Base-by-base conservation (phyloP, 345 rosid species). In the Murraya koenigii region DNA sequence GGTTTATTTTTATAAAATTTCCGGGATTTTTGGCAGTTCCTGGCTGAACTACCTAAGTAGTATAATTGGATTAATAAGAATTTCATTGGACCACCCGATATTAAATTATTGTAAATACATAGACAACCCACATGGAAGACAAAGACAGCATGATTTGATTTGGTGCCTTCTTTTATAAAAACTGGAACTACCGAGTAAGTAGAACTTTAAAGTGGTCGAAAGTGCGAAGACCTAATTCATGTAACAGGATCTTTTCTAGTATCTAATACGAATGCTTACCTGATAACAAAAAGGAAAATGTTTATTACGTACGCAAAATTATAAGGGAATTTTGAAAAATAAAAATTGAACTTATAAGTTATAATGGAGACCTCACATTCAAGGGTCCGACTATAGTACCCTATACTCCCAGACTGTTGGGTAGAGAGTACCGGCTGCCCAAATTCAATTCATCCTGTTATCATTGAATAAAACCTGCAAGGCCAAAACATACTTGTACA, bases 121-220 rank as follows among this genome's bases (percentile, higher is more conserved):
- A 14, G 79, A 68, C 67, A 77, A 9, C 30, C 66, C 79, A 77
- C 79, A 68, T 68, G 79, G 79, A 58, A 77, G 67, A 68, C 74
- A 67, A 26, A 39, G 58, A 59, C 74, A 38, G 41, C 47, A 28
- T 59, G 67, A 77, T 59, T 68, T 25, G 67, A 39, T 67, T 36
- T 56, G 67, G 58, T 66, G 65, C 39, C 26, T 54, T 39, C 26
- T 56, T 35, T 55, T 38, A 32, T 32, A 7, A 52, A 49, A n/a
- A 22, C 5, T 35, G 3, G 33, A 13, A 39, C 8, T 8, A 39
- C 44, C 5, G 19, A 47, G 25, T 7, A 7, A 15, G 71, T 52
- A 33, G 72, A 15, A 36, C 67, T 54, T 66, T 35, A 66, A 66
- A 65, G 71, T 65, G 65, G 30, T 17, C 6, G 41, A 44, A 44